Base-by-base conservation (phyloP, 2,329 filamentous ascomycete species). In the Aschersonia sp. region DNA sequence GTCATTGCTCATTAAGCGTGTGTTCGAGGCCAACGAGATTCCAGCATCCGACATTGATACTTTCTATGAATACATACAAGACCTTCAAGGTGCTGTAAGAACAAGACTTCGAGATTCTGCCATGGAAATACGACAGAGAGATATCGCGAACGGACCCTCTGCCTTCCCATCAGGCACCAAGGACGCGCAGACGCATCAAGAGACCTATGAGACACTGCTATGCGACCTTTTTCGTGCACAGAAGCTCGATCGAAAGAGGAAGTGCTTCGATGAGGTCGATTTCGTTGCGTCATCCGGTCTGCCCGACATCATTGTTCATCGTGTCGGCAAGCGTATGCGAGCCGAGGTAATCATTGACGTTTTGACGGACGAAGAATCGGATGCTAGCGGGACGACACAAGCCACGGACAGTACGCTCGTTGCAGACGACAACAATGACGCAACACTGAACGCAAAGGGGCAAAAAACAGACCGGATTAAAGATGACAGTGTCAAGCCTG, bases 1-100 rank as follows among this genome's bases (percentile, higher is more conserved):
- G 65, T 86, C 82, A 47, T 79, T 86, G 55, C 72, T 96, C 9
- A 77, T 96, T 60, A 91, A 92, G 63, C 81, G 94, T 68, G 68
- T 85, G 44, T 86, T 94, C 61, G 80, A 85, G 55, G 67, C 80
- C 53, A 77, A 80, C 56, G 75, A 77, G 52, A 77, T 96, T 43
- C 86, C 89, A 0, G 67, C 80, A 12, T 68, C 75, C 50, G 78
- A 91, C 65, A 80, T 86, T 50, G 67, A 76, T 44, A 72, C 80
- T 29, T 78, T 96, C 42, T 78, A 84, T 59, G 73, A 78, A 46
- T 97, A 96, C 66, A 78, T 96, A 53, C 71, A 76, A 50, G 87
- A 88, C 46, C 67, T 96, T 48, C 82, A 89, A 67, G 85, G 89
- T 40, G 78, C 77, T 51, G 81, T 81, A 5, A 79, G 87, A 48